Base-by-base conservation (phyloP, 352 stramenopile species). In the Phytophthora macrochlamydospora region DNA sequence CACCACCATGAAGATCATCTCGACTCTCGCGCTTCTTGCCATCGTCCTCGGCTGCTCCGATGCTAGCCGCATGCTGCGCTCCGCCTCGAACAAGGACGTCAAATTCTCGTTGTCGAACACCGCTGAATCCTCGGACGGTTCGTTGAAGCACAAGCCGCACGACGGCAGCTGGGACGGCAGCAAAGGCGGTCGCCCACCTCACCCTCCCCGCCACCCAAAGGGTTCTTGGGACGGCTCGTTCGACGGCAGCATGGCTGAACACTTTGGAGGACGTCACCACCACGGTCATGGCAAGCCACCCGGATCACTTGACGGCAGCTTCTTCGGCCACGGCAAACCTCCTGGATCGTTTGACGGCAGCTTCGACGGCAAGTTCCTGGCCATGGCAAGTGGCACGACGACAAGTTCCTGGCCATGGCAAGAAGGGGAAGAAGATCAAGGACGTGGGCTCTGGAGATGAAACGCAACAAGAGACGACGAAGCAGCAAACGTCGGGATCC, bases 1-100 rank as follows among this genome's bases (percentile, higher is more conserved):
- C 31, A 42, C 7, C 35, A 51, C 28, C 14, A 69, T 70, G 63
- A 70, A 52, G 29, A 1, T 38, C 24, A 18, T 52, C 30, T 52
- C 46, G 46, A 52, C 28, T 4, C 18, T 52, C 8, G 46, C 46
- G 28, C 28, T 52, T 32, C 51, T 71, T 43, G 57, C 64, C 12
- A 35, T 67, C 57, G 13, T 55, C 58, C 42, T 59, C 37, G 50
- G 65, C 35, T 62, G 51, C 45, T 29, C 52, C 5, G 64, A 71
- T 42, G 51, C 32, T n/a, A 51, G 55, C 45, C 64, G 67, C 61
- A 71, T 71, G 64, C 57, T 71, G 7, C 64, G 64, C 31, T 62
- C 64, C 29, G 57, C 29, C 8, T 48, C 64, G 28, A 56, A 30
- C 30, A 62, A 67, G 46, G 44, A 56, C 9, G 45, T 67, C 13